Evolutionary conservation across 257 asterid genomes (phyloP).

Genomic region (Capsicum chinense): DNA sequence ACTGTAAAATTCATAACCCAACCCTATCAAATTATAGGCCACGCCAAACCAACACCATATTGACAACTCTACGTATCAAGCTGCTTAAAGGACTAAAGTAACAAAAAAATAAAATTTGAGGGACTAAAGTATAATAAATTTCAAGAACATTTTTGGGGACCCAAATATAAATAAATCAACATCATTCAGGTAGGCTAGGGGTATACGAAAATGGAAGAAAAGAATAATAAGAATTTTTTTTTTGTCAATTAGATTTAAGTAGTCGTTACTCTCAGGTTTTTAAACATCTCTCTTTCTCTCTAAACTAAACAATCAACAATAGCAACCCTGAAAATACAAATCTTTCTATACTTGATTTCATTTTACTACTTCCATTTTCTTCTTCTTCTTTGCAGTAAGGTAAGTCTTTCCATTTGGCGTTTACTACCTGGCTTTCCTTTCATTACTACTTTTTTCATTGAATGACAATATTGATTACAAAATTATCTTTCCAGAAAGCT

Average conservation of each 20-base stretch:
- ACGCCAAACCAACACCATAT: no score
- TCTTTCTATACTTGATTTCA: slow-evolving; percentile 18
- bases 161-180: no score
- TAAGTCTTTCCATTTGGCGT: background rate
- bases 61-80: no score
- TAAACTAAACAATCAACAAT: background rate
- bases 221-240: background rate
- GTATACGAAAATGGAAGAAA: slow-evolving; percentile 41
- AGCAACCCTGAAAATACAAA: background rate
- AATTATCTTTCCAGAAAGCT: background rate
- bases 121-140: no score
- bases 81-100: no score
- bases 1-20: no score
- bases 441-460: background rate
- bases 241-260: slow-evolving; percentile 29
- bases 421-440: background rate
- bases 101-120: no score
- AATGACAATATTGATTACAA: background rate
- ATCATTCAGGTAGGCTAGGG: slow-evolving; percentile 35
- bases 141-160: no score
- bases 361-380: background rate
- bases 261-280: slow-evolving; percentile 53
- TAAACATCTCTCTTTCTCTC: background rate
- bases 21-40: no score
- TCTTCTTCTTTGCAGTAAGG: background rate